phyloP scores from a whole-genome alignment of 257 asterid genomes.

The Primulina eburnea region DNA sequence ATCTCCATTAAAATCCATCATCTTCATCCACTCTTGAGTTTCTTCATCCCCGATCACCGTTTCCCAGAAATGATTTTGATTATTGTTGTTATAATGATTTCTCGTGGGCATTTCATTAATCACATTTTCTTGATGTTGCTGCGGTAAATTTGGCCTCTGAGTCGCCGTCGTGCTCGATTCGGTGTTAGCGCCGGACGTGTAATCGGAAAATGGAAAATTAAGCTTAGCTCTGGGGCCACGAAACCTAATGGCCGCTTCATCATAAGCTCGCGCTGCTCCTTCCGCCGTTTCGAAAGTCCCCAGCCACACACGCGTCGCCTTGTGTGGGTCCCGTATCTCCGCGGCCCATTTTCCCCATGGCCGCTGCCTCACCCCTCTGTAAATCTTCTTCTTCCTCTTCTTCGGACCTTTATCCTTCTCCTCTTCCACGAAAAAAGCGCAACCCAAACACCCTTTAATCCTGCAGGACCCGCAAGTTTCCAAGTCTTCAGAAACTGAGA shows the following conservation, averaged over 20 bases:
- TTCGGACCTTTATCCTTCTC: constrained; percentile 20
- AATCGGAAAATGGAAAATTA: constrained; percentile 72
- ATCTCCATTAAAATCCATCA: constrained; percentile 54
- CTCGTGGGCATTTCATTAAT: constrained; percentile 8
- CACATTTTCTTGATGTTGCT: constrained; percentile 3
- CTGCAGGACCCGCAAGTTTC: constrained; percentile 58
- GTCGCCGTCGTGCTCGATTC: constrained; percentile 12
- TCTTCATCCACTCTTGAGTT: constrained; percentile 54
- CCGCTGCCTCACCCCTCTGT: constrained; percentile 86
- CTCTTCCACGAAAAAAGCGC: constrained; percentile 44
- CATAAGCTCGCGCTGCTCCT: constrained; percentile 88
- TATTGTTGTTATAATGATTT: neutral
- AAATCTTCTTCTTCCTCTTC: constrained; percentile 63
- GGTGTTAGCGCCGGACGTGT: constrained; percentile 28
- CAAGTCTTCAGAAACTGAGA: constrained; percentile 37
- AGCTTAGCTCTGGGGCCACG: constrained; percentile 89
- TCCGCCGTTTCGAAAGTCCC: constrained; percentile 82
- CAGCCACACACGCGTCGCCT: constrained; percentile 88
- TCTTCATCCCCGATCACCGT: constrained; percentile 45
- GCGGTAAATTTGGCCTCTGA: neutral
- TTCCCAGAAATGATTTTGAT: constrained; percentile 38
- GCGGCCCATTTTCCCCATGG: constrained; percentile 99
- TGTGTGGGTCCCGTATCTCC: constrained; percentile 76
- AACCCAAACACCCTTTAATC: constrained; percentile 68
- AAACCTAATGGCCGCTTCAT: constrained; percentile 74